These are phyloP conservation scores for Podospora comata DNA, from an alignment of 495 filamentous ascomycete species.

Conservation along the genomic window DNA sequence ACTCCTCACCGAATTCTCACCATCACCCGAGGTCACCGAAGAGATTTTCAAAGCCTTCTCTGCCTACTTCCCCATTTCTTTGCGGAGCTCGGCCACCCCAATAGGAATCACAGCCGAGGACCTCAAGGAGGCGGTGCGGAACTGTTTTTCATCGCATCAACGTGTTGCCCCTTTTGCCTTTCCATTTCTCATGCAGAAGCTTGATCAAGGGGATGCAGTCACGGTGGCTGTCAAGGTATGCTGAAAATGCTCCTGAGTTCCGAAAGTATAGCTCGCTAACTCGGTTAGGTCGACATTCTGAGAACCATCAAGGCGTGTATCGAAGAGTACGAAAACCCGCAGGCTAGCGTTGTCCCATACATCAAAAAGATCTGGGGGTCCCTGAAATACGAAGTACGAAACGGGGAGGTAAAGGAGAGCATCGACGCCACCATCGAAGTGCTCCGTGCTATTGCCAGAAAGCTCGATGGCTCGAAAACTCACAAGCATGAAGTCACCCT, in stretches of 20 bases:
- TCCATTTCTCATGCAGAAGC: slow-evolving; percentile 45
- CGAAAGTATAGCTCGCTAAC: neutral
- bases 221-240: slow-evolving; percentile 48
- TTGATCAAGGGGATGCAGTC: slow-evolving; percentile 50
- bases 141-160: slow-evolving; percentile 47
- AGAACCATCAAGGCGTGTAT: slow-evolving; percentile 48
- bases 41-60: slow-evolving; percentile 48
- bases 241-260: neutral
- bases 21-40: slow-evolving; percentile 39
- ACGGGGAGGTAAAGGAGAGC: slow-evolving; percentile 51
- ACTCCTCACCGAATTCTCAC: slow-evolving; percentile 40
- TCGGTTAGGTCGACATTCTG: slow-evolving; percentile 46
- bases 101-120: slow-evolving; percentile 48
- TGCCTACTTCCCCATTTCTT: slow-evolving; percentile 53
- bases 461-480: slow-evolving; percentile 33
- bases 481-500: slow-evolving; percentile 35
- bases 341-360: slow-evolving; percentile 41
- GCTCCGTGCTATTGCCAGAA: slow-evolving; percentile 41
- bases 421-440: slow-evolving; percentile 48
- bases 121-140: slow-evolving; percentile 44
- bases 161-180: slow-evolving; percentile 40
- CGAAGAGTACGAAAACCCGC: slow-evolving; percentile 37
- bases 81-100: slow-evolving; percentile 41
- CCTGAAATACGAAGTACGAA: slow-evolving; percentile 58
- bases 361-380: slow-evolving; percentile 49